Percentiles rank a stretch among this genome's conserved stretches.
These are phyloP conservation scores for Dendrobium nobile DNA, from an alignment of 106 monocot genomes.

Conservation along the genomic window DNA sequence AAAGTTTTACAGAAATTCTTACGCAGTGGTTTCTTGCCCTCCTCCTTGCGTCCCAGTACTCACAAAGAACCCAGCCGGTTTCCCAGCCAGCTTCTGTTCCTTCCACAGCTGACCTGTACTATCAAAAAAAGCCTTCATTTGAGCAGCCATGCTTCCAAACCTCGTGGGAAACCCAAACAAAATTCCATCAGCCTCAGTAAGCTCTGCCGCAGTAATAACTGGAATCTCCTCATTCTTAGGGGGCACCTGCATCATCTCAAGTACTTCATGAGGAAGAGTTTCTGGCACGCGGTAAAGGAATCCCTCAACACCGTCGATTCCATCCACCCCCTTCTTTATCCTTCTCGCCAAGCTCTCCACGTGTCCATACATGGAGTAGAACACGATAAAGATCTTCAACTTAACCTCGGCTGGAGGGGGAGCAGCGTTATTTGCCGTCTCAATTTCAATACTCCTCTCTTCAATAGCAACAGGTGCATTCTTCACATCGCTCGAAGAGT, in stretches of 20 bases:
- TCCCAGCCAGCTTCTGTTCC: slow-evolving; percentile 65
- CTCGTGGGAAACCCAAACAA: slow-evolving; percentile 49
- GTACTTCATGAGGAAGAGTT: slow-evolving; percentile 42
- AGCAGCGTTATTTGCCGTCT: background rate
- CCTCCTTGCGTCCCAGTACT: slow-evolving; percentile 73
- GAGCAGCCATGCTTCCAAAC: slow-evolving; percentile 61
- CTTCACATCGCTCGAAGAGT: background rate
- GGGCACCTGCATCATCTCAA: slow-evolving; percentile 51
- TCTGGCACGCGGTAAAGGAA: slow-evolving; percentile 54
- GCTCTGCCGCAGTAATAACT: slow-evolving; percentile 21
- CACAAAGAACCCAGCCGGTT: slow-evolving; percentile 73
- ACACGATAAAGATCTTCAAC: slow-evolving; percentile 39
- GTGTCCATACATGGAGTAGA: slow-evolving; percentile 52
- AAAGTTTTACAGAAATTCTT: slow-evolving; percentile 2
- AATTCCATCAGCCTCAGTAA: slow-evolving; percentile 48
- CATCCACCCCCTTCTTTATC: slow-evolving; percentile 39
- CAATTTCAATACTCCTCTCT: background rate
- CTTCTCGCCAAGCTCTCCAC: slow-evolving; percentile 33
- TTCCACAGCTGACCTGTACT: slow-evolving; percentile 52
- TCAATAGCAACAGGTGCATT: background rate
- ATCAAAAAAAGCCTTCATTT: slow-evolving; percentile 78
- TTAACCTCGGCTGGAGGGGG: slow-evolving; percentile 10
- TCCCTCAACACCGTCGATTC: slow-evolving; percentile 42
- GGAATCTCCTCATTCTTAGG: slow-evolving; percentile 30
- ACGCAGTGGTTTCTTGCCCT: slow-evolving; percentile 79